Base-by-base conservation (phyloP, 306 rosid species). In the Lathyrus tuberosus region DNA sequence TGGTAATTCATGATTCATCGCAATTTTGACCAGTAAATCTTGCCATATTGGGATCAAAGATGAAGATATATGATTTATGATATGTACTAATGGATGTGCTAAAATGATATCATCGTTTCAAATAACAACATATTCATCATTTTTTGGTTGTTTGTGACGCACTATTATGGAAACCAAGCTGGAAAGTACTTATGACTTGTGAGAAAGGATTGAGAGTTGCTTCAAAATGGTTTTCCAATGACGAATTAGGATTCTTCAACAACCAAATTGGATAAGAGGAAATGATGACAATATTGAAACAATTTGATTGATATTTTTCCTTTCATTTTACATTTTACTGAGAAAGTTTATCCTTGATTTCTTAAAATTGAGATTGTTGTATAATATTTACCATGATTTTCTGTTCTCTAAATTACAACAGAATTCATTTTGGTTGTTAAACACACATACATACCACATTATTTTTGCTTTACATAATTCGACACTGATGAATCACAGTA, bases 71-170 rank as follows among this genome's bases (percentile, higher is more conserved):
- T 62, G 13, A 4, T 71, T 12, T 54, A 10, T 53, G 68, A 69
- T 58, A 48, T 71, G 48, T 57, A 65, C 38, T 70, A 60, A 22
- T 62, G 69, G 69, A 67, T 68, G 48, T 52, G 18, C 57, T 42
- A 51, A 52, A 54, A 44, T 40, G 31, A 47, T 53, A 69, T 20
- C 26, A 52, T 69, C 60, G 52, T 72, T 81, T 40, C 49, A 49
- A 11, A 26, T 60, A 17, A 63, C 59, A 46, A 37, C 26, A 3
- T 56, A 5, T 57, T 17, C 67, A 44, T 24, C 22, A 52, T 18
- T 46, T 31, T 41, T 54, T 68, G 38, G 17, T 48, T 63, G 41
- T 60, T 62, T 26, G 42, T 13, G 67, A 62, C 16, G 41, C 47
- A 48, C 62, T 28, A 52, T 68, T 31, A 51, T 69, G 72, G 65